Percentiles rank a stretch among this genome's conserved stretches.
phyloP scores from a whole-genome alignment of 306 rosid species.

The Hippophae rhamnoides region DNA sequence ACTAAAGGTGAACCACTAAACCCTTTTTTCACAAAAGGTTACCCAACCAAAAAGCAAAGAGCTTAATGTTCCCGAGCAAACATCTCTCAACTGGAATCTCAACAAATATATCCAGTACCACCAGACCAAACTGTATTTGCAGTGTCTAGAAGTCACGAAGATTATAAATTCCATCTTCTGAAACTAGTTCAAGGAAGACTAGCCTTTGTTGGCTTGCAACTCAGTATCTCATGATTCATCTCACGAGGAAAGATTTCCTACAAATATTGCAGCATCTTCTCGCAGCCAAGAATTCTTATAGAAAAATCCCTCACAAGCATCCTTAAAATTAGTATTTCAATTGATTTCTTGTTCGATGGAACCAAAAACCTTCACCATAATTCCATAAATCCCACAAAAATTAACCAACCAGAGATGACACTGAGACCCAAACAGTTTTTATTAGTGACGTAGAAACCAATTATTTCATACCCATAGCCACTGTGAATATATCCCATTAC shows the following conservation, averaged over 20 bases:
- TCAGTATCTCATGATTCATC: constrained; percentile 1
- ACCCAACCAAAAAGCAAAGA: constrained; percentile 13
- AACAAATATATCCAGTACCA: constrained; percentile 12
- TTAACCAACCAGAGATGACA: constrained; percentile 25
- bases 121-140: constrained; percentile 20
- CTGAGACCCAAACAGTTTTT: constrained; percentile 29
- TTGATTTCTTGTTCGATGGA: constrained; percentile 16
- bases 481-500: constrained; percentile 28
- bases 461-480: constrained; percentile 33
- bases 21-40: not conserved
- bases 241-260: not conserved
- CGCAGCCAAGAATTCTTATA: constrained; percentile 6
- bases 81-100: constrained; percentile 25
- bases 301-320: constrained; percentile 6
- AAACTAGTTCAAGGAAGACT: constrained; percentile 9
- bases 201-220: constrained; percentile 16
- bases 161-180: constrained; percentile 23
- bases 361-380: constrained; percentile 16
- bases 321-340: constrained; percentile 12
- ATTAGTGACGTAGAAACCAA: constrained; percentile 36
- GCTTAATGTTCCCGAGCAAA: constrained; percentile 16
- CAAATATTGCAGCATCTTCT: constrained; percentile 12
- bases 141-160: constrained; percentile 17
- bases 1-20: not conserved
- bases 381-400: constrained; percentile 29